Evolutionary conservation across 1,284 basidiomycete species (phyloP), one percentile per base, ranked within the genome.

Genomic region (Pterula multifida): DNA sequence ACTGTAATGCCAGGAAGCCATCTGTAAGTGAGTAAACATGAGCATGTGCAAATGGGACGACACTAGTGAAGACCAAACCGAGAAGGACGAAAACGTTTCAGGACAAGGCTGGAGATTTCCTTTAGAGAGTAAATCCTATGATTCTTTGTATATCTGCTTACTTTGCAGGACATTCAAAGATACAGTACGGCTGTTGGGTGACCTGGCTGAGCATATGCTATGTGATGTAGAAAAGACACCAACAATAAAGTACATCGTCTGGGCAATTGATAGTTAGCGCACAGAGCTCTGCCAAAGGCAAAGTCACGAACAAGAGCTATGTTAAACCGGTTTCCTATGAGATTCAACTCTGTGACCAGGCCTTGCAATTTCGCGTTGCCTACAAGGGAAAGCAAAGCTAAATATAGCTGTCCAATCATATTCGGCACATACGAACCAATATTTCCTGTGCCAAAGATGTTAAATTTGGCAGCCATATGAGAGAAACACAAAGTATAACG

Each of bases 181-280:
- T 60, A 55, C 76, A 79, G 55, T 80, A 80, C 2, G 78, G 76
- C 78, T 80, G 45, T 42, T 21, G 42, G n/a, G 6, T 32, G 6
- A 47, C 13, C 21, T 6, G 42, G 45, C 15, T 35, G 21, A 12
- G 6, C 4, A 15, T 24, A 36, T 15, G 12, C 2, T 3, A 47
- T 3, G 42, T 13, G 1, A 23, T 39, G 12, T 4, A 44, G 9
- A 48, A 9, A n/a, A 17, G n/a, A 4, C 3, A 62, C 76, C 48
- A 58, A 83, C 81, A 44, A 85, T 73, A 60, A 82, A 83, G 60
- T 74, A 85, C 75, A 81, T 77, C 0, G 80, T 83, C 81, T 85
- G 26, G n/a, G n/a, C n/a, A n/a, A n/a, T 3, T n/a, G n/a, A n/a
- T n/a, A n/a, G n/a, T n/a, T n/a, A n/a, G n/a, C n/a, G n/a, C n/a